Conservation (phyloP, 2,329 filamentous ascomycete genomes). For the Botryotinia convoluta region DNA sequence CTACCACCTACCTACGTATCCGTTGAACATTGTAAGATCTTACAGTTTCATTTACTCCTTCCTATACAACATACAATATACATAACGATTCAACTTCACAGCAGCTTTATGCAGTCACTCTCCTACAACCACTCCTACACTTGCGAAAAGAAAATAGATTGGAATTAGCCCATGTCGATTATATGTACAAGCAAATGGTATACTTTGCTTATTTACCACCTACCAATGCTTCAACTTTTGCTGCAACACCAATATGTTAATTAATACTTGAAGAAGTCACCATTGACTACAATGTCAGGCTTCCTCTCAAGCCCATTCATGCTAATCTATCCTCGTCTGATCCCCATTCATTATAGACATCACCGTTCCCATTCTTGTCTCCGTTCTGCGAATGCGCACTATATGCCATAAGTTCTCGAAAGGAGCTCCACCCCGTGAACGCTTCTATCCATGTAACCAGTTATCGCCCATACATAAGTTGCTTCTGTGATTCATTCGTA, state of each 20-base stretch:
- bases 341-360: background rate
- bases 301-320: background rate
- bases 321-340: background rate
- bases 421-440: background rate
- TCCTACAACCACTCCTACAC: background rate
- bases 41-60: background rate
- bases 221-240: background rate
- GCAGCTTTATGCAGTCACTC: background rate
- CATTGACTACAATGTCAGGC: background rate
- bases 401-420: background rate
- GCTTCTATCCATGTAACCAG: background rate
- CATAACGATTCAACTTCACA: background rate
- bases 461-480: background rate
- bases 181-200: background rate
- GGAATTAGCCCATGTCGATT: background rate
- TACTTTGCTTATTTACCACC: background rate
- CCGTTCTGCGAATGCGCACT: background rate
- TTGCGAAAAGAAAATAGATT: background rate
- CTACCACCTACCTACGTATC: background rate
- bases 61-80: background rate
- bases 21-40: background rate
- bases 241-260: background rate
- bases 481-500: background rate
- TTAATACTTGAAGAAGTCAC: background rate
- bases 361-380: background rate